Evolutionary conservation across 345 rosid genomes (phyloP).

Genomic region (Draba incana): DNA sequence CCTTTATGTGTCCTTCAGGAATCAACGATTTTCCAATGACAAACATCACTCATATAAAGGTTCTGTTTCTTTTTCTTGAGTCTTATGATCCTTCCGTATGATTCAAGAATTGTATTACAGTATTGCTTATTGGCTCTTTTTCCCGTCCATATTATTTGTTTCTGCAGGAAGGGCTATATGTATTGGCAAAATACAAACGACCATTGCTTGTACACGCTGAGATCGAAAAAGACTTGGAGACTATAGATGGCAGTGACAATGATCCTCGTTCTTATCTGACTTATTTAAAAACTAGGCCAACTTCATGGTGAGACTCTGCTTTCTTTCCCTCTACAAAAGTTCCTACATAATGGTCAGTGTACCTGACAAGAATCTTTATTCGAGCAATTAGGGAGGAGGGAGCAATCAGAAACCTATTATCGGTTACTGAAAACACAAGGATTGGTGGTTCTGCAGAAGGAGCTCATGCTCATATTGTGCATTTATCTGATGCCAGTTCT

Average conservation of each 20-base stretch:
- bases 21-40: conserved; percentile 98
- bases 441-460: conserved; percentile 80
- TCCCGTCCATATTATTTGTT: too few species aligned
- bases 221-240: conserved; percentile 53
- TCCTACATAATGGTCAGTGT: not conserved
- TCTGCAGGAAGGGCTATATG: conserved; percentile 76
- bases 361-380: conserved; percentile 18
- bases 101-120: not conserved
- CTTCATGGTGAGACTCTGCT: conserved; percentile 63
- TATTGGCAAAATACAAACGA: conserved; percentile 77
- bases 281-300: conserved; percentile 81
- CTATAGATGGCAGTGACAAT: conserved; percentile 42
- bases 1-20: conserved; percentile 99
- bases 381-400: conserved; percentile 76
- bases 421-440: conserved; percentile 68
- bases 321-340: conserved; percentile 4
- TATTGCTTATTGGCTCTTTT: not conserved
- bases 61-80: conserved; percentile 30
- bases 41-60: conserved; percentile 82
- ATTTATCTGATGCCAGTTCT: conserved; percentile 78
- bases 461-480: conserved; percentile 95
- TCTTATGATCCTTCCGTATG: conserved; percentile 9
- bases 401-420: conserved; percentile 74
- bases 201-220: conserved; percentile 97
- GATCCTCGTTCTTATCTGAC: conserved; percentile 73